These are phyloP conservation scores for Gossypium australe DNA, from an alignment of 345 rosid species.

Conservation along the genomic window DNA sequence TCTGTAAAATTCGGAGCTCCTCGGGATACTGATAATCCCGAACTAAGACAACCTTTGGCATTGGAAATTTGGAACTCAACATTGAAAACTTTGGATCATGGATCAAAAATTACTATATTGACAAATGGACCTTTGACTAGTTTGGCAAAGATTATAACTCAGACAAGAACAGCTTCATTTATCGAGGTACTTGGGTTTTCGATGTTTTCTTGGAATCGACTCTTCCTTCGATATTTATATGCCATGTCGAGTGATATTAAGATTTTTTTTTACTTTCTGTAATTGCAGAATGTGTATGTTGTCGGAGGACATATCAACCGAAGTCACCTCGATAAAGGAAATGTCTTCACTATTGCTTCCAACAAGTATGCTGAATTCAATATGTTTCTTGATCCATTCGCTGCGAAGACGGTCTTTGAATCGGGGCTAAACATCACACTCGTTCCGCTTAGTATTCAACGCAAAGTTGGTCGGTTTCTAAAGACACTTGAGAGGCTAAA, in stretches of 20 bases:
- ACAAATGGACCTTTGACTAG: slow-evolving; percentile 84
- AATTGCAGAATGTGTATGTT: slow-evolving; percentile 57
- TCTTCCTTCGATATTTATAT: not conserved
- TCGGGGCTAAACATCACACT: slow-evolving; percentile 63
- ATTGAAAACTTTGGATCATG: slow-evolving; percentile 30
- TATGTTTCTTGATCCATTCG: slow-evolving; percentile 82
- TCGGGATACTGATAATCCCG: slow-evolving; percentile 58
- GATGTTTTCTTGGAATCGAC: not conserved
- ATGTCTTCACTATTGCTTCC: slow-evolving; percentile 43
- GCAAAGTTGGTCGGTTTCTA: slow-evolving; percentile 40
- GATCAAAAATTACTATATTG: slow-evolving; percentile 58
- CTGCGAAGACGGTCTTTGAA: slow-evolving; percentile 63
- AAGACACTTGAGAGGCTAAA: slow-evolving; percentile 28
- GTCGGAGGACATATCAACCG: slow-evolving; percentile 75
- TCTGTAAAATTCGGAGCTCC: slow-evolving; percentile 63
- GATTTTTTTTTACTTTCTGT: not conserved
- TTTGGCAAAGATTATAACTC: slow-evolving; percentile 56
- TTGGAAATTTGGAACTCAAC: slow-evolving; percentile 63
- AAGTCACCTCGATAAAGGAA: slow-evolving; percentile 39
- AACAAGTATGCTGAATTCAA: slow-evolving; percentile 70
- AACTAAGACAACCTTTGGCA: slow-evolving; percentile 70
- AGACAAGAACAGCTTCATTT: slow-evolving; percentile 28
- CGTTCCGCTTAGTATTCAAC: slow-evolving; percentile 60
- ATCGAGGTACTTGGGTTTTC: slow-evolving; percentile 46
- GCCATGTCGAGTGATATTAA: too few relatives aligned